Evolutionary conservation across 805 yeast species (phyloP).

Genomic region (Jamesozyma piceae): DNA sequence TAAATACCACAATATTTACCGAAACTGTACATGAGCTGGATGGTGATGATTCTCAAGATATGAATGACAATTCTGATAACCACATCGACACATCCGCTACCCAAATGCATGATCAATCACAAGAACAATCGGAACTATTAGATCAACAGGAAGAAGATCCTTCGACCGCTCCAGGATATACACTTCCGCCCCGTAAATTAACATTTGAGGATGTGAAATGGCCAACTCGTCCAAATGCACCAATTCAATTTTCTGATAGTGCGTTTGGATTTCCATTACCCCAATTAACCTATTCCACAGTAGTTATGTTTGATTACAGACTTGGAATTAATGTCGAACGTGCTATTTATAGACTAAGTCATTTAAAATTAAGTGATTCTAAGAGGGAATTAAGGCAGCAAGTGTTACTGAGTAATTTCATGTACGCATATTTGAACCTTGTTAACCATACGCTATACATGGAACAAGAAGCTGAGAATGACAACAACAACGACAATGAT

Average conservation of each 20-base stretch:
- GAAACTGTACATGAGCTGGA: constrained; percentile 17
- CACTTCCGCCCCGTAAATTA: constrained; percentile 28
- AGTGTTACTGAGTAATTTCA: constrained; percentile 85
- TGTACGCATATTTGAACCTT: constrained; percentile 92
- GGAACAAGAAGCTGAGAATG: constrained; percentile 44
- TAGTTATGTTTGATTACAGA: constrained; percentile 74
- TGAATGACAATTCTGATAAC: constrained; percentile 6
- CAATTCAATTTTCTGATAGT: constrained; percentile 57
- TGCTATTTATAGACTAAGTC: constrained; percentile 88
- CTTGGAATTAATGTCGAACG: constrained; percentile 93
- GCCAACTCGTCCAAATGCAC: constrained; percentile 42
- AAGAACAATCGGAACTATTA: not conserved
- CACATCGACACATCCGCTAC: not conserved
- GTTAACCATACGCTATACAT: constrained; percentile 84
- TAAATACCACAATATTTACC: constrained; percentile 5
- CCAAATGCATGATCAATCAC: not conserved
- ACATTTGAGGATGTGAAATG: constrained; percentile 31
- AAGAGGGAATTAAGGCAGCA: constrained; percentile 86
- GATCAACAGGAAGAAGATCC: not conserved
- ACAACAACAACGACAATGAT: constrained; percentile 1
- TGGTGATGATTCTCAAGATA: constrained; percentile 19
- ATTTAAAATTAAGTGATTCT: constrained; percentile 88
- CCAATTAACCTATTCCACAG: constrained; percentile 64
- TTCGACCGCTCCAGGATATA: not conserved
- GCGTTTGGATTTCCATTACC: constrained; percentile 86